These are phyloP conservation scores for Microcera coccophila DNA, from an alignment of 2,329 filamentous ascomycete species.

Conservation along the genomic window DNA sequence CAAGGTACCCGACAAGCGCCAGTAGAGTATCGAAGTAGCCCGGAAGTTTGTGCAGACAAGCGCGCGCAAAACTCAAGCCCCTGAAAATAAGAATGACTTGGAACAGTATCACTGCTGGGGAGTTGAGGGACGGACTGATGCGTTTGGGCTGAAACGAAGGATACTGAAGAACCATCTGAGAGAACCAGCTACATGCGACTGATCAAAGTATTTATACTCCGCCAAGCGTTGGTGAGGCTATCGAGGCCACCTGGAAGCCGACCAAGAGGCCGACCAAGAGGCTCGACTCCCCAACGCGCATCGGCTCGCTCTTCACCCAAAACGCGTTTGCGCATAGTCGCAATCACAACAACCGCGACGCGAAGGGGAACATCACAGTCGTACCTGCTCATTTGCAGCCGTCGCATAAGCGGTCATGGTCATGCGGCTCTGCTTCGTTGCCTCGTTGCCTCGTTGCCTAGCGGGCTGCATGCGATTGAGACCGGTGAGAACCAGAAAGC, in stretches of 20 bases:
- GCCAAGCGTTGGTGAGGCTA: too few species aligned
- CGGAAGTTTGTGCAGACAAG: too few species aligned
- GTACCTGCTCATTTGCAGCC: neutral
- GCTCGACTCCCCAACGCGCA: neutral
- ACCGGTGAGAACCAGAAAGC: constrained; percentile 1
- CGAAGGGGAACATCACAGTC: neutral
- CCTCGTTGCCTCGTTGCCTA: constrained; percentile 11
- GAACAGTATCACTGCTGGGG: too few species aligned
- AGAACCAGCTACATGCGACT: too few species aligned
- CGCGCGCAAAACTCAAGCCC: too few species aligned
- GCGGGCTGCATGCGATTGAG: constrained; percentile 9
- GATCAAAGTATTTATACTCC: too few species aligned
- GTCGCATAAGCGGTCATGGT: neutral
- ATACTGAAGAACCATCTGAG: too few species aligned
- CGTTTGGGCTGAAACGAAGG: too few species aligned
- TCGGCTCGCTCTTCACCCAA: neutral
- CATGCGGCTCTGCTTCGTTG: neutral
- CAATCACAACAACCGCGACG: neutral
- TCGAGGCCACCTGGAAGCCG: neutral
- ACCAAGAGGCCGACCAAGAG: neutral
- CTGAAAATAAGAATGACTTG: too few species aligned
- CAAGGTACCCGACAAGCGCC: too few species aligned
- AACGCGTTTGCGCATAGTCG: neutral
- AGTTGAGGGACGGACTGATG: too few species aligned
- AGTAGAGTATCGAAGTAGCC: too few species aligned